Conservation (phyloP, 345 rosid species). For the Rhodamnia argentea region DNA sequence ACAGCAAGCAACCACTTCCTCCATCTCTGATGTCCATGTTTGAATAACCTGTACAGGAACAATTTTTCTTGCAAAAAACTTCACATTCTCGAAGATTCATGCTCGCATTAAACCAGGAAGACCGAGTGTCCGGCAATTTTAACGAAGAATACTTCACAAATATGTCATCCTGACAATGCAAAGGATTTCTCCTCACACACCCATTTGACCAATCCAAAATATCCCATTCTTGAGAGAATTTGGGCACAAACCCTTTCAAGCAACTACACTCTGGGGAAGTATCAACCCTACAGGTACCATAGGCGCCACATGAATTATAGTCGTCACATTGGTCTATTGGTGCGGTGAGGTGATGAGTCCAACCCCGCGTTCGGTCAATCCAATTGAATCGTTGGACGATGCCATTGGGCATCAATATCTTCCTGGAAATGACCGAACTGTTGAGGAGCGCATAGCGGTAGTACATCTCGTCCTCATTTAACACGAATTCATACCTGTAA, state of each 20-base stretch:
- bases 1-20: conserved; percentile 7
- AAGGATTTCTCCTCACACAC: conserved; percentile 23
- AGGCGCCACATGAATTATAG: conserved; percentile 23
- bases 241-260: conserved; percentile 33
- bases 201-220: conserved; percentile 23
- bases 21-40: conserved; percentile 25
- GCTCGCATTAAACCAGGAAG: conserved; percentile 9
- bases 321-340: conserved; percentile 33
- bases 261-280: conserved; percentile 27
- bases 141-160: conserved; percentile 12
- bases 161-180: conserved; percentile 16
- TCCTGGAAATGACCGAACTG: conserved; percentile 7
- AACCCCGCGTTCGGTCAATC: conserved; percentile 11
- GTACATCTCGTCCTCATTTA: conserved; percentile 11
- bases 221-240: conserved; percentile 18
- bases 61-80: conserved; percentile 22
- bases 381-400: conserved; percentile 8
- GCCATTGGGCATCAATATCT: conserved; percentile 8
- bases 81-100: conserved; percentile 23
- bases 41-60: conserved; percentile 45
- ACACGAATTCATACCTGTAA: conserved; percentile 8
- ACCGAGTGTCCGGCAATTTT: conserved; percentile 33
- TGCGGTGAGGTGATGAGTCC: conserved; percentile 21
- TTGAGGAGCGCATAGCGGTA: conserved; percentile 6
- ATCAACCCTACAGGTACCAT: conserved; percentile 23